A percentile compares a stretch with the other conserved stretches of the same genome.
These are phyloP conservation scores for Claviceps purpurea DNA, from an alignment of 2,329 filamentous ascomycete species.

Conservation along the genomic window DNA sequence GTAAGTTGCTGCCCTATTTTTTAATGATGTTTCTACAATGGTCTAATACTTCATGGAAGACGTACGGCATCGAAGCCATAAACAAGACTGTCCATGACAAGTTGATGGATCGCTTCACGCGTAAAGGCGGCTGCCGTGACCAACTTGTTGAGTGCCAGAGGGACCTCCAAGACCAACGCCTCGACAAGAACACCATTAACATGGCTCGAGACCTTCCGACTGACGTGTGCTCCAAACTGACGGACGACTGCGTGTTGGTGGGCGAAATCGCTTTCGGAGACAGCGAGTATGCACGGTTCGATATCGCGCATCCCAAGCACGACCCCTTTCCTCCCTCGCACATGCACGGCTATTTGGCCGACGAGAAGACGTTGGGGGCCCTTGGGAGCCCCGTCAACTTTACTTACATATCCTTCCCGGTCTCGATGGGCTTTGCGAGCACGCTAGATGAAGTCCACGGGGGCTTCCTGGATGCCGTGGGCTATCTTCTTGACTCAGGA, in stretches of 20 bases:
- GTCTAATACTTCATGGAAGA: constrained; percentile 7
- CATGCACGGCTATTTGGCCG: constrained; percentile 49
- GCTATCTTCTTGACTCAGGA: constrained; percentile 44
- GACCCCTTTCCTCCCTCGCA: constrained; percentile 53
- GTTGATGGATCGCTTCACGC: constrained; percentile 17
- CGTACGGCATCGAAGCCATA: constrained; percentile 47
- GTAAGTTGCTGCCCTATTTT: constrained; percentile 18
- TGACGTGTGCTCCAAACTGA: constrained; percentile 29
- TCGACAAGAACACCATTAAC: constrained; percentile 34
- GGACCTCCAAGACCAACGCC: constrained; percentile 25
- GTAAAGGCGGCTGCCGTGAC: constrained; percentile 36
- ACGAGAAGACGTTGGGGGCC: constrained; percentile 38
- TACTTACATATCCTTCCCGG: constrained; percentile 29
- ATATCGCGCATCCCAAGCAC: constrained; percentile 40
- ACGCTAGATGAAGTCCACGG: constrained; percentile 46
- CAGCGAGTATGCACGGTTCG: constrained; percentile 41
- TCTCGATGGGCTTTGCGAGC: constrained; percentile 40
- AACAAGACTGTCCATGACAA: constrained; percentile 26
- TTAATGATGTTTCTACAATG: not conserved
- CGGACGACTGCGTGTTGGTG: constrained; percentile 35
- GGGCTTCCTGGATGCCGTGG: constrained; percentile 36
- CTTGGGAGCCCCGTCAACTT: constrained; percentile 51
- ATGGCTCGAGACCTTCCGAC: constrained; percentile 15
- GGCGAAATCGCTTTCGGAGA: constrained; percentile 42
- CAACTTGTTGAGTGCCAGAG: constrained; percentile 37